These are phyloP conservation scores for Talaromyces islandicus DNA, from an alignment of 2,329 filamentous ascomycete genomes.

Conservation along the genomic window DNA sequence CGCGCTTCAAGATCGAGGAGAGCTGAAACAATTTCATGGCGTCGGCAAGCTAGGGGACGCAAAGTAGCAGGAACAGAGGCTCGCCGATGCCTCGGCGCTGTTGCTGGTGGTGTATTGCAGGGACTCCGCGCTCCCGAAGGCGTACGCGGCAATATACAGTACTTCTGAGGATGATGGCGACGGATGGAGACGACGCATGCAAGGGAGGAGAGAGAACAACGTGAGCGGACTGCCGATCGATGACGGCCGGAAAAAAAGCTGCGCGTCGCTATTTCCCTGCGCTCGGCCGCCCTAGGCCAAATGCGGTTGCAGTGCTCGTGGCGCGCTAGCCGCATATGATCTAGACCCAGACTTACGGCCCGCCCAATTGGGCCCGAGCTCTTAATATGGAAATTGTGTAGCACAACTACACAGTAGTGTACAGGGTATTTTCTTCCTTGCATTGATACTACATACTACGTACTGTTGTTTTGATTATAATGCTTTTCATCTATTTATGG, in stretches of 20 bases:
- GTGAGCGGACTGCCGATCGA: background rate
- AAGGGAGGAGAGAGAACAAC: background rate
- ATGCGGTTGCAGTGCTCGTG: background rate
- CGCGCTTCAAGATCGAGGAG: constrained; percentile 5
- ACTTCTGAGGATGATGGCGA: background rate
- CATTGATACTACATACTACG: too few species aligned
- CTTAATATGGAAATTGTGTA: background rate
- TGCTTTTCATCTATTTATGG: background rate
- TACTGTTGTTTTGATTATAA: background rate
- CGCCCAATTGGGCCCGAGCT: background rate
- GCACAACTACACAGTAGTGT: too few species aligned
- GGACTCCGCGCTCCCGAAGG: background rate
- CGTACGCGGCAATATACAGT: background rate
- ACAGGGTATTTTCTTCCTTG: too few species aligned
- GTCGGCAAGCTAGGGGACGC: background rate
- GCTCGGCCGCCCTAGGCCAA: background rate
- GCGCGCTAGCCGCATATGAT: background rate
- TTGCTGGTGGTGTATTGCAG: background rate
- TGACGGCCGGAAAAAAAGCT: background rate
- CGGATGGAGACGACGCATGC: background rate
- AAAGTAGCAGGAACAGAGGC: background rate
- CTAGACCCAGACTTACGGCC: background rate
- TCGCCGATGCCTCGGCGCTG: background rate
- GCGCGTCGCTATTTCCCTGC: background rate
- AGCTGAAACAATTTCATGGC: constrained; percentile 9